Percentiles rank a stretch among this genome's conserved stretches.
These are phyloP conservation scores for Pseudonectria foliicola DNA, from an alignment of 2,329 filamentous ascomycete genomes.

Conservation along the genomic window DNA sequence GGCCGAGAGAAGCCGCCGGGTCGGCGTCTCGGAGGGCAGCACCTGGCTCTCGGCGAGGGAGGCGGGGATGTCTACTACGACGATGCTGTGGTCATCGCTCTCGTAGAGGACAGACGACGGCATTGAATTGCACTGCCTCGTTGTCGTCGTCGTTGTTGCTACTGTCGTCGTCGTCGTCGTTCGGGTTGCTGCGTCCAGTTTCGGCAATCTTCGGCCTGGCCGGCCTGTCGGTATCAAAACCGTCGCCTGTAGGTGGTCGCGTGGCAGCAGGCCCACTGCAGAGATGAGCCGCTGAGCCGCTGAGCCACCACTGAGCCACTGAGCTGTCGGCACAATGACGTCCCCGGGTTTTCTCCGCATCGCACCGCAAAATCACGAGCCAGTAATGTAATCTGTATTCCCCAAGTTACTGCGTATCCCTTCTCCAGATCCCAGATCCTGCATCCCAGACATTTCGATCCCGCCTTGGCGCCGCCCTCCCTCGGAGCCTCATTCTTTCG, in stretches of 20 bases:
- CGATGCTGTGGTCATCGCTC: constrained; percentile 34
- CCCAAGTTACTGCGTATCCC: background rate
- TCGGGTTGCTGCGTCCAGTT: constrained; percentile 9
- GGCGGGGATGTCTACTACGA: constrained; percentile 61
- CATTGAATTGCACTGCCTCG: too few species aligned
- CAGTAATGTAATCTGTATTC: constrained; percentile 1
- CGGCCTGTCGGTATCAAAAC: constrained; percentile 19
- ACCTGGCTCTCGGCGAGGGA: constrained; percentile 63
- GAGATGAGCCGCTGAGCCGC: constrained; percentile 1
- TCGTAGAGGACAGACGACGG: constrained; percentile 27
- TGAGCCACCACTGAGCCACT: constrained; percentile 8
- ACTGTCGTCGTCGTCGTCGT: background rate
- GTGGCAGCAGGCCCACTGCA: constrained; percentile 5
- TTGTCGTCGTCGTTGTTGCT: background rate
- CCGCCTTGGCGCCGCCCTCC: constrained; percentile 2
- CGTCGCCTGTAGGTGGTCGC: constrained; percentile 4
- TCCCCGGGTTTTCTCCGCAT: constrained; percentile 20
- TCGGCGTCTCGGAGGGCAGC: constrained; percentile 28
- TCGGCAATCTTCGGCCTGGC: constrained; percentile 23
- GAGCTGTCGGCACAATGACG: constrained; percentile 23
- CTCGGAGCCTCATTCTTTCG: too few species aligned
- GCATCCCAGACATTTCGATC: too few species aligned
- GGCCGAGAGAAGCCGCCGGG: constrained; percentile 39
- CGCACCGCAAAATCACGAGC: constrained; percentile 10
- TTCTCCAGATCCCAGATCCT: background rate